Conservation (phyloP, 2,329 filamentous ascomycete genomes). For the Diaporthe ilicicola region DNA sequence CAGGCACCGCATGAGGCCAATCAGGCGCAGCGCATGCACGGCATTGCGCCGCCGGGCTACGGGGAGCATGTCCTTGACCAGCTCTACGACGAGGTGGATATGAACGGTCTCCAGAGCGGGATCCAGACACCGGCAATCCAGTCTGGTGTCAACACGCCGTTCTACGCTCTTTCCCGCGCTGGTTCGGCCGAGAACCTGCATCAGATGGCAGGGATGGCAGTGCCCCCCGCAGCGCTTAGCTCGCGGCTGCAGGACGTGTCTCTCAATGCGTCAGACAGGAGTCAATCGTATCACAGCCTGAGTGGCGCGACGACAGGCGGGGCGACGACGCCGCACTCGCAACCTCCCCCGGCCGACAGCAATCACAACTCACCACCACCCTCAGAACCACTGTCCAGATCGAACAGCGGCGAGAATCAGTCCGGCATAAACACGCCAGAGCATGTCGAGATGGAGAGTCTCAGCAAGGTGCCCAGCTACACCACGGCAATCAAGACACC, state of each 20-base stretch:
- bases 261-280: constrained; percentile 55
- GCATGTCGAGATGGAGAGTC: constrained; percentile 67
- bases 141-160: constrained; percentile 83
- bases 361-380: constrained; percentile 51
- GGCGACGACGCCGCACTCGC: constrained; percentile 50
- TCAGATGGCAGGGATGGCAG: constrained; percentile 58
- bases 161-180: constrained; percentile 74
- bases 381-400: constrained; percentile 60
- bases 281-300: constrained; percentile 52
- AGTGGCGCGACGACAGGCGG: constrained; percentile 42
- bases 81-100: constrained; percentile 87
- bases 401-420: constrained; percentile 60
- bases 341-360: constrained; percentile 44
- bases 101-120: constrained; percentile 67
- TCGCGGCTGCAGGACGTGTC: constrained; percentile 76
- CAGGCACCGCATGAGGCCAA: constrained; percentile 62
- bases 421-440: constrained; percentile 65
- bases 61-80: constrained; percentile 90
- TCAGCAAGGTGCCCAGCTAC: constrained; percentile 81
- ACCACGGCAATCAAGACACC: constrained; percentile 75
- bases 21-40: constrained; percentile 62
- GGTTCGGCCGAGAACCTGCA: constrained; percentile 84
- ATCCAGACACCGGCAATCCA: constrained; percentile 73
- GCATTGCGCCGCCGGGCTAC: constrained; percentile 89
- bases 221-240: constrained; percentile 64